These are phyloP conservation scores for Cercospora berteroae DNA, from an alignment of 2,329 filamentous ascomycete species.

Conservation along the genomic window DNA sequence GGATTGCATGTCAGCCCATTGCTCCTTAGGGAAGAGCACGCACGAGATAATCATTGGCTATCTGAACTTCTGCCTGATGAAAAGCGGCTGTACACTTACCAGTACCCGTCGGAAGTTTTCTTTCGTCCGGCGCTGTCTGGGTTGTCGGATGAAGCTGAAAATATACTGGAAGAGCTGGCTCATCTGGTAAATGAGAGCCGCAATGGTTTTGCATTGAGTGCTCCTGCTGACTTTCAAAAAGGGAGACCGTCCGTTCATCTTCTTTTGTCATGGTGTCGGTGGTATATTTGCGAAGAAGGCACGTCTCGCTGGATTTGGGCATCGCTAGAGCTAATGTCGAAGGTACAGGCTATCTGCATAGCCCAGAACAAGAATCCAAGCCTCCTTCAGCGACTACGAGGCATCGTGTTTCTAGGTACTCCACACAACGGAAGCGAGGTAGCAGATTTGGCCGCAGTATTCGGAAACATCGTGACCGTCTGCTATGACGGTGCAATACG, in stretches of 20 bases:
- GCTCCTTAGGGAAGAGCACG: neutral
- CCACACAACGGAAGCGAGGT: neutral
- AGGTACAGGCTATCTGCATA: conserved; percentile 1
- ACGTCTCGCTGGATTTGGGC: neutral
- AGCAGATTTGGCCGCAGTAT: neutral
- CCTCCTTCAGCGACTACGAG: neutral
- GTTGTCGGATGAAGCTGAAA: neutral
- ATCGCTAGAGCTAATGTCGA: neutral
- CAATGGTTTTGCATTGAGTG: neutral
- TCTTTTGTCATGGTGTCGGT: conserved; percentile 1
- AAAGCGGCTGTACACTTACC: neutral
- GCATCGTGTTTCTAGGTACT: neutral
- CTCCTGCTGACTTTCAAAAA: neutral
- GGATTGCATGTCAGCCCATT: neutral
- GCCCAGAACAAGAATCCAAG: neutral
- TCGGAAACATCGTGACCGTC: neutral
- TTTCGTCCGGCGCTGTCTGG: neutral
- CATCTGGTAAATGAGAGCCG: neutral
- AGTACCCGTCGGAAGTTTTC: neutral
- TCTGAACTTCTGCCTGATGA: neutral
- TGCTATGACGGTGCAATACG: neutral
- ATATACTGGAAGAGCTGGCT: neutral
- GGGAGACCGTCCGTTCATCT: neutral
- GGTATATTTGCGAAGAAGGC: neutral
- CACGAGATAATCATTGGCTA: neutral